Base-by-base conservation (phyloP, 768 basidiomycete species). In the Kwoniella europaea region DNA sequence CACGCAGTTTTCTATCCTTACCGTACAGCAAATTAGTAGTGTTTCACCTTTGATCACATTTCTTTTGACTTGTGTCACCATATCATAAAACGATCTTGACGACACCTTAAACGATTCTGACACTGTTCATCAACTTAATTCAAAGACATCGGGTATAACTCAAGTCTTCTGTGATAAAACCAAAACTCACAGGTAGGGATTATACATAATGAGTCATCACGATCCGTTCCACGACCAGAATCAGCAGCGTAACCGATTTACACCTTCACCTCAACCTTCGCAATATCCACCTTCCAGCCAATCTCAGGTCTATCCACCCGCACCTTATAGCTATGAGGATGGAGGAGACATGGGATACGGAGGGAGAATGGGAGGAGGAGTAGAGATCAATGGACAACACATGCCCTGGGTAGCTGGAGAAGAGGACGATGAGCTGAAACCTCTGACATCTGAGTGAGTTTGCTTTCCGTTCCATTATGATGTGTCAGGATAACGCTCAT, bases 371-470 rank as follows among this genome's bases (percentile, higher is more conserved):
- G 67, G 24, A 56, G 71, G 71, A 27, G 77, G 77, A 1, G 78
- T 79, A 24, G 56, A 69, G 41, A 57, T 76, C 60, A 75, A 77
- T 50, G 78, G 78, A 13, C 70, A 74, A 63, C 68, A 69, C 55
- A 62, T 76, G 50, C 76, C 75, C 27, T 79, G 78, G 78, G 67
- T 69, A 15, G 73, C 69, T 42, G 78, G 68, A 6, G 78, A 79
- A 29, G 76, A 78, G 41, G 78, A 79, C 29, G 78, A 79, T 58
- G 78, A 79, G 69, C n/a, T 53, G 24, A 76, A 76, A 50, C 78
- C 78, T 4, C 58, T 79, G 27, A 79, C 78, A 6, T 63, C 73
- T 3, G 68, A 73, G 73, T 75, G 42, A 66, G 71, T 57, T n/a
- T n/a, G n/a, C n/a, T n/a, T n/a, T n/a, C 9, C 1, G 29, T 27